Conservation (phyloP, 2,329 filamentous ascomycete species). For the Botryosphaeria dothidea region DNA sequence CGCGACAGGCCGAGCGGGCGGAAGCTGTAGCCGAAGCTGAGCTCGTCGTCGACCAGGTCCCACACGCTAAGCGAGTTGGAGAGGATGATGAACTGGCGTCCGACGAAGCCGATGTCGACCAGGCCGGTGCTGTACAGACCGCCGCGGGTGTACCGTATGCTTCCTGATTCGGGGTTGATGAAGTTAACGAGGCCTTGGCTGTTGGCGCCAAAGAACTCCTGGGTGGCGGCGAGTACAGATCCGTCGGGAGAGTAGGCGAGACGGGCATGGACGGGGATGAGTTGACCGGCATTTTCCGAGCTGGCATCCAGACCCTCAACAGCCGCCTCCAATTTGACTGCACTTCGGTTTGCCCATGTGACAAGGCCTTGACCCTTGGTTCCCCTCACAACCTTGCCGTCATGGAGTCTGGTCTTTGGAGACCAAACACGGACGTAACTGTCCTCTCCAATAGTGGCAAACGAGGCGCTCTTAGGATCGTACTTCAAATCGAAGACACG, state of each 20-base stretch:
- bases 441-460: slow-evolving; percentile 85
- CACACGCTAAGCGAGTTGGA: slow-evolving; percentile 76
- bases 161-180: slow-evolving; percentile 71
- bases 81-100: slow-evolving; percentile 72
- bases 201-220: slow-evolving; percentile 35
- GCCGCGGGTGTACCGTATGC: slow-evolving; percentile 65
- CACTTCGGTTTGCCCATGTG: slow-evolving; percentile 72
- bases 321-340: slow-evolving; percentile 46
- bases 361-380: slow-evolving; percentile 54
- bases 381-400: slow-evolving; percentile 66
- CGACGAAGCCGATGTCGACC: slow-evolving; percentile 69
- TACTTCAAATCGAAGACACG: slow-evolving; percentile 72
- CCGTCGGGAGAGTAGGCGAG: slow-evolving; percentile 67
- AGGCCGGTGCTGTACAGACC: slow-evolving; percentile 67
- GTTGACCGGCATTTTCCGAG: slow-evolving; percentile 30
- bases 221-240: slow-evolving; percentile 36
- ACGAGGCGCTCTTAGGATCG: slow-evolving; percentile 68
- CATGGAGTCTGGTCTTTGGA: slow-evolving; percentile 67
- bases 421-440: slow-evolving; percentile 78
- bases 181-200: slow-evolving; percentile 69
- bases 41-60: slow-evolving; percentile 77
- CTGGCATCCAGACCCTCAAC: slow-evolving; percentile 30
- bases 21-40: slow-evolving; percentile 67
- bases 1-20: slow-evolving; percentile 42
- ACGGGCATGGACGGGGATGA: slow-evolving; percentile 57